Base-by-base conservation (phyloP, 2,329 filamentous ascomycete species). In the Trichoderma sp. region DNA sequence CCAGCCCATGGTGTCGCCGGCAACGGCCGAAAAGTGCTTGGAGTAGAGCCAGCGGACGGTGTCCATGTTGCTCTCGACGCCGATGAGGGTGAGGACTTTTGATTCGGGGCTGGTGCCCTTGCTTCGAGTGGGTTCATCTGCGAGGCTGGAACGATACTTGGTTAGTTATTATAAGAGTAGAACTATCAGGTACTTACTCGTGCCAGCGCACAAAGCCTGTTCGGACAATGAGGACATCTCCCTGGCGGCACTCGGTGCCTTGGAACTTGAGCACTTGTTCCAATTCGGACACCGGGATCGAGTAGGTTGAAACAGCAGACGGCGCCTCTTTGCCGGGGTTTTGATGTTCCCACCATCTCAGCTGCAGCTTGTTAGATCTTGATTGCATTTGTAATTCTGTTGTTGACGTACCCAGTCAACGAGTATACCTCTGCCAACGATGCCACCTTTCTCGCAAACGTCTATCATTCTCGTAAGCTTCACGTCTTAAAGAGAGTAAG, bases 1-100 rank as follows among this genome's bases (percentile, higher is more conserved):
- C 43, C 43, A 52, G 21, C 40, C 43, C 40, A 52, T 52, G 33
- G 43, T 62, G 16, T 62, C 59, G 24, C 59, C 40, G 33, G 59
- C 59, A 35, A 62, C 43, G 16, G 59, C 43, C 16, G 43, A 35
- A 1, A 62, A 62, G 29, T 62, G 43, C 29, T 62, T 62, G n/a
- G 59, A 62, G n/a, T 52, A 62, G 31, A 62, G 40, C 59, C 43
- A 52, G 40, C 43, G 59, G 31, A 62, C 59, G 21, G 40, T 62
- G n/a, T 52, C 43, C 59, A 62, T 52, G 7, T 62, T 49, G 4
- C 43, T 61, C 1, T 40, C 37, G 31, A 61, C 37, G 29, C 58
- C 58, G 31, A 61, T 61, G 16, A 61, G 40, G 13, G 27, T 52
- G 11, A 33, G 59, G 16, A 43, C 27, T 19, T 29, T 7, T 61